Conservation (phyloP, 139 green algal species). For the Closterium sp. region DNA sequence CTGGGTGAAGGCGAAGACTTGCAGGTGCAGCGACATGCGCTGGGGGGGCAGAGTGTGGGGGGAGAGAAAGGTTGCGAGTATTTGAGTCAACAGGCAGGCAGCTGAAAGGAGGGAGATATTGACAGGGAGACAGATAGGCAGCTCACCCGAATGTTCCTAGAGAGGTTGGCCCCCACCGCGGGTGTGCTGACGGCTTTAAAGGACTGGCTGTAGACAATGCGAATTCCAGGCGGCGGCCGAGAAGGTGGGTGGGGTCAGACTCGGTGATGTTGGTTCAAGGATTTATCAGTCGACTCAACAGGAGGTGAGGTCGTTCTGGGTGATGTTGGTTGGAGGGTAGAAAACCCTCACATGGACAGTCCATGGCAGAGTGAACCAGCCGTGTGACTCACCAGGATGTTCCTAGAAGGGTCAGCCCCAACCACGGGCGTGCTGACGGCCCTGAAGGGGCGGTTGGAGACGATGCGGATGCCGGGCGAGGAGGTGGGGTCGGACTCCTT, state of each 20-base stretch:
- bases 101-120: not conserved
- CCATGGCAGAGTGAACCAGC: too few species aligned
- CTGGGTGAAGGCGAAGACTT: constrained; percentile 2
- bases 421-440: constrained; percentile 34
- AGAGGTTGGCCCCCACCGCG: constrained; percentile 4
- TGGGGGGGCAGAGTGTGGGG: not conserved
- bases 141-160: constrained; percentile 6
- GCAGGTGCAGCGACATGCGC: not conserved
- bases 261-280: not conserved
- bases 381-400: constrained; percentile 9
- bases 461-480: constrained; percentile 33
- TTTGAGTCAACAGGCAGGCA: not conserved
- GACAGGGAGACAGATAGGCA: not conserved
- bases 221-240: too few species aligned
- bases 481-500: constrained; percentile 14
- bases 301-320: too few species aligned
- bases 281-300: constrained; percentile 18
- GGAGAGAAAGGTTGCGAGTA: not conserved
- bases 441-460: constrained; percentile 32
- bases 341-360: too few species aligned
- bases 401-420: constrained; percentile 12
- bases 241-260: not conserved
- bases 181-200: constrained; percentile 21
- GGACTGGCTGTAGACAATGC: not conserved
- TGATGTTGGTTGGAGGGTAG: too few species aligned